A percentile compares a stretch with the other conserved stretches of the same genome.
Evolutionary conservation across 345 rosid species (phyloP).

Genomic region (Abelmoschus esculentus): DNA sequence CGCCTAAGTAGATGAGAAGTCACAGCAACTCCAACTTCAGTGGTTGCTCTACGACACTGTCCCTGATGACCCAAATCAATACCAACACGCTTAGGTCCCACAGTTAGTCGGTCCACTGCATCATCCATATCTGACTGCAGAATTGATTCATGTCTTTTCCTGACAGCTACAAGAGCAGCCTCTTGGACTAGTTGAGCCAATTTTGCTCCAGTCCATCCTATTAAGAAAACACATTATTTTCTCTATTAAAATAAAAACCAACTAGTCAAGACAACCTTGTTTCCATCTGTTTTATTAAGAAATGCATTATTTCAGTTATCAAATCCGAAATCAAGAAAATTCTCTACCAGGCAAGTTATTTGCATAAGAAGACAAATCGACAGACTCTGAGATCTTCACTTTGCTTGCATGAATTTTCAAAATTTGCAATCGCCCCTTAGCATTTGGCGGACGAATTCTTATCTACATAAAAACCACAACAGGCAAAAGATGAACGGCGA

Average conservation of each 20-base stretch:
- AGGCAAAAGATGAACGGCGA: neutral
- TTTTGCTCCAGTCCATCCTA: constrained; percentile 93
- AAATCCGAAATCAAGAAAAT: constrained; percentile 12
- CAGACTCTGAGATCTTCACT: constrained; percentile 91
- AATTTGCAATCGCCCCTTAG: constrained; percentile 74
- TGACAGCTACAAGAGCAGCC: constrained; percentile 93
- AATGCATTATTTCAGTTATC: constrained; percentile 16
- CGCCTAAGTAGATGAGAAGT: constrained; percentile 75
- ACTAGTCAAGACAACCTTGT: constrained; percentile 64
- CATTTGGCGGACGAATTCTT: constrained; percentile 85
- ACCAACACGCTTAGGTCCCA: constrained; percentile 85
- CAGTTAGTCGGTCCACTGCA: constrained; percentile 89
- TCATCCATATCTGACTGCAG: constrained; percentile 79
- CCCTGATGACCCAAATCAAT: constrained; percentile 72
- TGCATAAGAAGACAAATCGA: constrained; percentile 73
- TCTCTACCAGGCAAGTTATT: constrained; percentile 83
- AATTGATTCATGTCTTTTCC: constrained; percentile 64
- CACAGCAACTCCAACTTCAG: constrained; percentile 87
- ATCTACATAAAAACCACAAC: constrained; percentile 37
- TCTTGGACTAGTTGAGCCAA: constrained; percentile 89
- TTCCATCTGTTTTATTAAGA: constrained; percentile 63
- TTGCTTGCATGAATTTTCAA: constrained; percentile 83
- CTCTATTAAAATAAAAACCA: constrained; percentile 2
- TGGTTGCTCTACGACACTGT: constrained; percentile 88
- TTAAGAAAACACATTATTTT: constrained; percentile 15